A percentile compares a stretch with the other conserved stretches of the same genome.
phyloP scores from a whole-genome alignment of 176 grass and related monocot species.

The Otatea glauca region DNA sequence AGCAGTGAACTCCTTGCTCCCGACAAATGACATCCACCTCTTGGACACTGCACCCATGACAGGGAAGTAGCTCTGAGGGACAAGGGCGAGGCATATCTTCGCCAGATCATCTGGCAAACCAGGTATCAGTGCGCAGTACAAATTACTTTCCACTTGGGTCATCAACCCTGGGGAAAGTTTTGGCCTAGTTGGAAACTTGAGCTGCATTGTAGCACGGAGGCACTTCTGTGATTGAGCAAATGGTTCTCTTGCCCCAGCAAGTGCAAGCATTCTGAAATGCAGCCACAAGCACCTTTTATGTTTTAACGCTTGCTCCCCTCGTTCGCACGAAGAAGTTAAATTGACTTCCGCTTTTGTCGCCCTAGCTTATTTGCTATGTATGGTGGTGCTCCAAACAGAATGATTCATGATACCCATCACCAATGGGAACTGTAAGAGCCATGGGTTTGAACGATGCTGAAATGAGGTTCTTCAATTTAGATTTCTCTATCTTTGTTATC shows the following conservation, averaged over 20 bases:
- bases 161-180: constrained; percentile 36
- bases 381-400: constrained; percentile 24
- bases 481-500: constrained; percentile 39
- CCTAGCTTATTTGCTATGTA: constrained; percentile 32
- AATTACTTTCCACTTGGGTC: constrained; percentile 25
- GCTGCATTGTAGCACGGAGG: constrained; percentile 10
- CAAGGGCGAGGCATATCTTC: constrained; percentile 63
- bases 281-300: background rate
- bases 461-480: constrained; percentile 41
- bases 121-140: constrained; percentile 52
- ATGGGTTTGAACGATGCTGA: constrained; percentile 50
- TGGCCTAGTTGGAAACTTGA: background rate
- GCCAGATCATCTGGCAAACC: constrained; percentile 76
- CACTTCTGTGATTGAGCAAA: constrained; percentile 18
- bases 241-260: constrained; percentile 21
- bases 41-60: constrained; percentile 67
- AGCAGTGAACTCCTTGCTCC: constrained; percentile 60
- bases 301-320: background rate
- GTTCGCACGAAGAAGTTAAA: background rate
- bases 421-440: constrained; percentile 48
- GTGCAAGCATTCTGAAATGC: constrained; percentile 36
- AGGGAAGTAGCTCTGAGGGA: constrained; percentile 54
- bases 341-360: background rate
- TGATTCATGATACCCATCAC: constrained; percentile 60
- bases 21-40: constrained; percentile 68